Conservation (phyloP, 306 rosid genomes). For the Vicia villosa region DNA sequence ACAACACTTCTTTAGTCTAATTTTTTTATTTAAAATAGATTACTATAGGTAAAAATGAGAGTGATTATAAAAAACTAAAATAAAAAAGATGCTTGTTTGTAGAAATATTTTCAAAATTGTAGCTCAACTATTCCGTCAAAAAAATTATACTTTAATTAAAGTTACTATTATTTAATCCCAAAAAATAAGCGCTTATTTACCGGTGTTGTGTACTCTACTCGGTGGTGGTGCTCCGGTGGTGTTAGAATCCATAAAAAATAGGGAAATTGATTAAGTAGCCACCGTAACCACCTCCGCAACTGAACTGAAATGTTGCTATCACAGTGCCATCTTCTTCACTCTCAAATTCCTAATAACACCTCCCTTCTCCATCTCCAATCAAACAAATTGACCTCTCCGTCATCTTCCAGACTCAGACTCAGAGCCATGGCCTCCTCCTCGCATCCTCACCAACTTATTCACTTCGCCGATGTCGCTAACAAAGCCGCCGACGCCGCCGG, state of each 20-base stretch:
- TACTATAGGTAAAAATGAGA: too few relatives aligned
- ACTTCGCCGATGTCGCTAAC: constrained; percentile 59
- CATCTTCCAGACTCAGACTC: neutral
- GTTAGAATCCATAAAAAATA: neutral
- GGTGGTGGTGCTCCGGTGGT: neutral
- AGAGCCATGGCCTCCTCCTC: constrained; percentile 3
- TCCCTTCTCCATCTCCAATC: neutral
- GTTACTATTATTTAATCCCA: too few relatives aligned
- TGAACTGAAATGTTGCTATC: constrained; percentile 46
- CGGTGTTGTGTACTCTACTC: neutral
- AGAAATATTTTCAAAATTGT: too few relatives aligned
- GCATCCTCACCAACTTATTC: constrained; percentile 41
- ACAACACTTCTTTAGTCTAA: too few relatives aligned
- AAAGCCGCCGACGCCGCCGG: constrained; percentile 88
- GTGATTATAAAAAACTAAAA: too few relatives aligned
- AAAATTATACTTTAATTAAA: neutral
- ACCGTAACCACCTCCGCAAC: neutral
- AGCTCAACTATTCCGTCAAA: too few relatives aligned
- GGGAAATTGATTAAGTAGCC: neutral
- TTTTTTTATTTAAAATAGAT: too few relatives aligned
- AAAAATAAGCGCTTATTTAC: too few relatives aligned
- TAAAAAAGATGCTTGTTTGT: too few relatives aligned
- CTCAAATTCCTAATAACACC: neutral
- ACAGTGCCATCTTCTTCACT: constrained; percentile 30
- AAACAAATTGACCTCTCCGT: neutral